Base-by-base conservation (phyloP, 2,329 filamentous ascomycete species). In the Nothophaeocryptopus gaeumannii region DNA sequence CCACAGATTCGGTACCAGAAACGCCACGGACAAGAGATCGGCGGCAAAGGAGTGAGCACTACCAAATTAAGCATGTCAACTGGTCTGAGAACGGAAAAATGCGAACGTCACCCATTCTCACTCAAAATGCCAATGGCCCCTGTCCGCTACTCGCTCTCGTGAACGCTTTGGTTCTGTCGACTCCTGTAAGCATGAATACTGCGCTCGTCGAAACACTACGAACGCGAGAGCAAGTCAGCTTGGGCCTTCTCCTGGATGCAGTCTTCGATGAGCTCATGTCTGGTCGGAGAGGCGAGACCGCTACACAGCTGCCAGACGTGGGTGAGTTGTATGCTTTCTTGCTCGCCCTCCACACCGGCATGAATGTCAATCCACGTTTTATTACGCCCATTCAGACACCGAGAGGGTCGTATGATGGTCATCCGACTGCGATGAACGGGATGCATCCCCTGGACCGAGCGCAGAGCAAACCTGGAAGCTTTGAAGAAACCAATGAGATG, bases 331-430 rank as follows among this genome's bases (percentile, higher is more conserved):
- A 96, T 67, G 78, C 80, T 5, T 99, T 99, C 64, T 75, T 99
- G 2, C 82, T 93, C 49, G 88, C 89, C 38, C 74, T 99, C 2
- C 89, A 96, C 61, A 97, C 91, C 0, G 93, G 93, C 33, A 96
- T 99, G 88, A 99, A 97, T 63, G 92, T 97, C 50, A 99, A 99
- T 58, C 93, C 93, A 2, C 83, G 87, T 14, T 93, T 96, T 56
- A 78, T 95, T 7, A 79, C 88, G 2, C 56, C 64, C 0, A 58
- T 56, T 0, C 44, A 50, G 5, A 55, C 55, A 1, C 62, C 55
- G 0, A 40, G 58, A 32, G 62, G 61, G 8, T 61, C 58, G 4
- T 42, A 58, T 26, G 61, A 65, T 37, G 55, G 51, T 8, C 48
- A 59, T 39, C 59, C 62, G 1, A 46, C 58, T 8, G 59, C 59